phyloP scores from a whole-genome alignment of 371 early-diverging fungal genomes.

The Lichtheimia corymbifera region DNA sequence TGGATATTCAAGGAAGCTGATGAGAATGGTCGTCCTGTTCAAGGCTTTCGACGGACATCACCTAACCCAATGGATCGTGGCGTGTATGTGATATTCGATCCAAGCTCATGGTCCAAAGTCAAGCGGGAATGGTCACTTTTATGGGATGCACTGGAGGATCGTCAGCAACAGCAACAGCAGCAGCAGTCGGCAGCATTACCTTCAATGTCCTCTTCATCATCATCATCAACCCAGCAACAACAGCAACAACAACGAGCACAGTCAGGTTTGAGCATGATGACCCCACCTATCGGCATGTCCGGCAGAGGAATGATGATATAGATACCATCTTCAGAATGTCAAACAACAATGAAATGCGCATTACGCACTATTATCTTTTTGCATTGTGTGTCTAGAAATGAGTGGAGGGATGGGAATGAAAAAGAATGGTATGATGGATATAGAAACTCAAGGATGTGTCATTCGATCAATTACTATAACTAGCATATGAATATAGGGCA shows the following conservation, averaged over 20 bases:
- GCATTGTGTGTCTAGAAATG: neutral
- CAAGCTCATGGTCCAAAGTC: constrained; percentile 76
- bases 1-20: constrained; percentile 78
- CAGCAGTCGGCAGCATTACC: constrained; percentile 5
- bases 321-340: constrained; percentile 1
- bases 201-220: neutral
- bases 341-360: neutral
- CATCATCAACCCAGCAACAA: constrained; percentile 6
- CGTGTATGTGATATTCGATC: constrained; percentile 83
- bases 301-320: constrained; percentile 17
- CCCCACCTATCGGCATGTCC: constrained; percentile 13
- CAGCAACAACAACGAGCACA: constrained; percentile 3
- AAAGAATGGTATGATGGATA: too few relatives aligned
- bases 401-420: too few relatives aligned
- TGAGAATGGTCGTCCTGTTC: constrained; percentile 30
- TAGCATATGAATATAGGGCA: too few relatives aligned
- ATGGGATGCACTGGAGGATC: constrained; percentile 84
- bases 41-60: constrained; percentile 36
- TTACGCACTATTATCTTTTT: too few relatives aligned
- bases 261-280: constrained; percentile 12
- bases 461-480: too few relatives aligned
- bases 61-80: constrained; percentile 69
- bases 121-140: constrained; percentile 79
- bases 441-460: too few relatives aligned
- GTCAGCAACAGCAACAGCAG: constrained; percentile 38